Evolutionary conservation across 1,139 yeast species (phyloP), one percentile per base, ranked within the genome.

Genomic region (Dujonia santamariae): DNA sequence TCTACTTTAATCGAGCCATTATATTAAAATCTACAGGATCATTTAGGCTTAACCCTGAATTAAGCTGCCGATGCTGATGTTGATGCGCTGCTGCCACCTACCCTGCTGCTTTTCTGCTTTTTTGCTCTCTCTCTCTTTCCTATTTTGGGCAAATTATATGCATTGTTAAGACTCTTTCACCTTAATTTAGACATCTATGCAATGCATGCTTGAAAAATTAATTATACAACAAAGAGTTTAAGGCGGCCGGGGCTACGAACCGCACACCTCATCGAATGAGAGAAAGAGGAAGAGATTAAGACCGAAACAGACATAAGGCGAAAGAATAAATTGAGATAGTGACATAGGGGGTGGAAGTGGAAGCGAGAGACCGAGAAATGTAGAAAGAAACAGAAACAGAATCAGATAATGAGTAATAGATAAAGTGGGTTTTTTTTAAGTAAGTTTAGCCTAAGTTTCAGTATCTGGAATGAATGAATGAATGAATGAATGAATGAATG

Each of bases 111-210:
- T 22, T 11, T 22, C 25, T n/a, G 12, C 25, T 11, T 22, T 11
- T 11, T 22, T 22, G 7, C 6, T 7, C 25, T 7, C 5, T 6
- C 15, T 11, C 9, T 15, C 9, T 15, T 22, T 30, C 32, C 32
- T 21, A 30, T 23, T 22, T 4, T 9, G 21, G 32, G 28, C 27
- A 30, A 30, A 30, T 30, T 22, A 11, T 7, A 11, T 23, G 32
- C 32, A 30, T 30, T 22, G 20, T 23, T 30, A 15, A 14, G 6
- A 9, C 5, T 20, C 26, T 7, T 7, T 7, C 7, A 7, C 26
- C 7, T 24, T 7, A 12, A n/a, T 13, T 7, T 12, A 8, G 26
- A 7, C 12, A 7, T 24, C 14, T 24, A 24, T 8, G 7, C n/a
- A 7, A 7, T 24, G 7, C n/a, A 7, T n/a, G 7, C 26, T 24